phyloP scores from a whole-genome alignment of 768 basidiomycete species.

The Neoboletus brunneissimus region DNA sequence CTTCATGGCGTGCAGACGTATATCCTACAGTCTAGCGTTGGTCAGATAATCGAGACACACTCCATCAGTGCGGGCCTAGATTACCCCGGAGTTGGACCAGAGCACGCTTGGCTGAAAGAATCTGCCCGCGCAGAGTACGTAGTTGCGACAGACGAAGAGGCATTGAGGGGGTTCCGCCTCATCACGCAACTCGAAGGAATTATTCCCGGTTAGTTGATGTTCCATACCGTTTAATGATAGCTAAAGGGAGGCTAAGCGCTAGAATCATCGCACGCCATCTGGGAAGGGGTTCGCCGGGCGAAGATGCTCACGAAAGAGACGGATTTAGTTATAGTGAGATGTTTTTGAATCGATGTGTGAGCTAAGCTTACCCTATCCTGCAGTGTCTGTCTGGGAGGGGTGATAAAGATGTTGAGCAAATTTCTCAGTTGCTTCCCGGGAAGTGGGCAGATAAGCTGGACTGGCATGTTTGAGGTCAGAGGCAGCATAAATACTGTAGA shows the following conservation, averaged over 20 bases:
- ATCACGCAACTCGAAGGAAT: conserved; percentile 94
- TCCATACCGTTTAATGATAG: not conserved
- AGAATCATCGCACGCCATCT: conserved; percentile 95
- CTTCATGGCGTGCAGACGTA: conserved; percentile 96
- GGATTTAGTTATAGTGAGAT: conserved; percentile 86
- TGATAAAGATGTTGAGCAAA: conserved; percentile 97
- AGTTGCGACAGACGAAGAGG: conserved; percentile 91
- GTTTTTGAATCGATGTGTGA: not conserved
- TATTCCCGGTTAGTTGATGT: conserved; percentile 69
- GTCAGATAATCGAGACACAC: conserved; percentile 97
- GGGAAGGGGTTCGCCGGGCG: conserved; percentile 85
- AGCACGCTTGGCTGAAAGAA: conserved; percentile 97
- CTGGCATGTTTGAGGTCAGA: conserved; percentile 68
- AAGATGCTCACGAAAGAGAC: conserved; percentile 79
- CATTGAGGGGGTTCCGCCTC: conserved; percentile 87
- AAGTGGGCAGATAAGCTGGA: conserved; percentile 93
- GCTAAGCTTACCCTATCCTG: not conserved
- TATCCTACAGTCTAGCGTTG: conserved; percentile 81
- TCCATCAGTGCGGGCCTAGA: conserved; percentile 95
- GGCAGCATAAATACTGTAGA: no score
- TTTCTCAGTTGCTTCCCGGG: conserved; percentile 85
- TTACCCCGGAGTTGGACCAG: conserved; percentile 97
- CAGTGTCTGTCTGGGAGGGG: conserved; percentile 94
- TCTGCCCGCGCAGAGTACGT: conserved; percentile 91
- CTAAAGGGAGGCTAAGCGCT: conserved; percentile 53